These are phyloP conservation scores for Penicillium sp. DNA, from an alignment of 2,329 filamentous ascomycete species.

Conservation along the genomic window DNA sequence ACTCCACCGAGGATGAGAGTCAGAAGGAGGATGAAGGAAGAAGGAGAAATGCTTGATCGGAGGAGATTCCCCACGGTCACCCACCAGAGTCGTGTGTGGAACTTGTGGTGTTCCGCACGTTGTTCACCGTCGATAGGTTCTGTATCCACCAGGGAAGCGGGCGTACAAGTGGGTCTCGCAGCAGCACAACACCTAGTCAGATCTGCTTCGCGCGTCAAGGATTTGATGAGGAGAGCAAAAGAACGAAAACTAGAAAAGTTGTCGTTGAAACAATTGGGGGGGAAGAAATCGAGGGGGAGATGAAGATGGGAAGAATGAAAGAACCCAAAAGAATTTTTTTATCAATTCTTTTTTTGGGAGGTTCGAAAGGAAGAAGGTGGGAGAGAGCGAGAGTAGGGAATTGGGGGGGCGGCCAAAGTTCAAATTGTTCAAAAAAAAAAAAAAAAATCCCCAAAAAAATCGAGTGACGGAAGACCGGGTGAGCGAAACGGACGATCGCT, in stretches of 20 bases:
- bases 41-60: constrained; percentile 40
- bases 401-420: constrained; percentile 25
- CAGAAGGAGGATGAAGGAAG: constrained; percentile 27
- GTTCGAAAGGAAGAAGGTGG: constrained; percentile 26
- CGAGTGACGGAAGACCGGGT: constrained; percentile 17
- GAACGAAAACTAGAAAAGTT: too few species aligned
- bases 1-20: constrained; percentile 38
- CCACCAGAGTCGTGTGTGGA: constrained; percentile 45
- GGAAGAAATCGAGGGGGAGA: constrained; percentile 17
- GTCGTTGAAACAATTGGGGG: constrained; percentile 2
- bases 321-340: constrained; percentile 11
- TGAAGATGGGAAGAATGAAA: constrained; percentile 14
- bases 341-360: constrained; percentile 7
- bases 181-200: constrained; percentile 40
- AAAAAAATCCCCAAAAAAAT: constrained; percentile 23
- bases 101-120: constrained; percentile 47
- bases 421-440: constrained; percentile 25
- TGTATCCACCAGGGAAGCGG: constrained; percentile 46
- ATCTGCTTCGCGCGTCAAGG: constrained; percentile 37
- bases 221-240: constrained; percentile 4
- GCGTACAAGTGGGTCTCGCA: constrained; percentile 45
- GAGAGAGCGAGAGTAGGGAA: constrained; percentile 15
- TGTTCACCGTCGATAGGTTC: constrained; percentile 41
- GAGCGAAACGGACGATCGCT: constrained; percentile 28
- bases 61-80: constrained; percentile 45